Conservation (phyloP, 164 flowering plant species). For the Piper longum region DNA sequence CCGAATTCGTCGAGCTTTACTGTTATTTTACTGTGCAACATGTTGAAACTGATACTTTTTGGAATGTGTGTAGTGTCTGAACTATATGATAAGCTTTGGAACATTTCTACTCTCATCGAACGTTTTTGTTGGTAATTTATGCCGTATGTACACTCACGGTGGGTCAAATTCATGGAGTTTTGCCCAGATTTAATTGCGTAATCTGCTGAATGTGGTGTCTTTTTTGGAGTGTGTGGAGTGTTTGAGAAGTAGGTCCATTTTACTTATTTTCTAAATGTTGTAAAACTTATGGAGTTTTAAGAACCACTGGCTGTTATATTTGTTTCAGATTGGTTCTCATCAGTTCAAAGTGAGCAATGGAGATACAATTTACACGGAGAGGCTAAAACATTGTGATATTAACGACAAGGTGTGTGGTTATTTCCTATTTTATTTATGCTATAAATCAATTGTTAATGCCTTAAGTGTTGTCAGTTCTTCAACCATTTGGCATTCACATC, state of each 20-base stretch:
- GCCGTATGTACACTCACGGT: too few species aligned
- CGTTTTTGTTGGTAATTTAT: too few species aligned
- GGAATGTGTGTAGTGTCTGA: background rate
- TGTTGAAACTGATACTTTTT: background rate
- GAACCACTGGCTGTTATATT: background rate
- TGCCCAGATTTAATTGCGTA: too few species aligned
- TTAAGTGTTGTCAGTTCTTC: too few species aligned
- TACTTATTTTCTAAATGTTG: background rate
- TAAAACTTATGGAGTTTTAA: background rate
- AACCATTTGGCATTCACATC: too few species aligned
- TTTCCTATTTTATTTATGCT: background rate
- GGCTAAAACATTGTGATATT: conserved; percentile 76
- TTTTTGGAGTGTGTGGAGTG: too few species aligned
- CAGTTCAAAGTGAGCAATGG: conserved; percentile 97
- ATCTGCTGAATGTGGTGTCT: too few species aligned
- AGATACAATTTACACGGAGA: conserved; percentile 65
- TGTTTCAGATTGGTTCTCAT: conserved; percentile 79
- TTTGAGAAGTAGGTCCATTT: background rate
- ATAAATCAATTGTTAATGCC: too few species aligned
- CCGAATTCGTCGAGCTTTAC: background rate
- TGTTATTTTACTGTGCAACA: background rate
- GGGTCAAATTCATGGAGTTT: too few species aligned
- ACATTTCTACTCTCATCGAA: too few species aligned
- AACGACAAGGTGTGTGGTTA: conserved; percentile 71
- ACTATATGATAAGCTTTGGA: too few species aligned